Base-by-base conservation (phyloP, 2,329 filamentous ascomycete genomes). In the Sordariomycetes sp. region DNA sequence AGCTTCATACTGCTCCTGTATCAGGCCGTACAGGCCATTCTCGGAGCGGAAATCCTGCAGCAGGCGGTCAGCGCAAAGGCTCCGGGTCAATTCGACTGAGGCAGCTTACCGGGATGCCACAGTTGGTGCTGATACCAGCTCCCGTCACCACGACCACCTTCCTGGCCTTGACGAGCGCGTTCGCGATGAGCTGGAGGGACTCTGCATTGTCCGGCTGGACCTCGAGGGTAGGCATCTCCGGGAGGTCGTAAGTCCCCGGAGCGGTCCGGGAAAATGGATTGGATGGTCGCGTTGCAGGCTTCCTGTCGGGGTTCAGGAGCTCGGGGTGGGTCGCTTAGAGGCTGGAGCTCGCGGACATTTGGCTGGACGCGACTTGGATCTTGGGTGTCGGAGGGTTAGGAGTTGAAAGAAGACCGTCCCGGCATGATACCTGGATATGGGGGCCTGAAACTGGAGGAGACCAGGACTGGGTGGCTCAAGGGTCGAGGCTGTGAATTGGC, bases 51-150 rank as follows among this genome's bases (percentile, higher is more conserved):
- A 88, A 62, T 88, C 85, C 84, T 86, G 61, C 3, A 24, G 2
- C 42, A 36, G 28, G 10, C 4, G 17, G 34, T 25, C 28, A 42
- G 34, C 54, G n/a, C n/a, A 3, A 24, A 20, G 17, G 10, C 20
- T 10, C 10, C n/a, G 3, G 22, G 8, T 12, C n/a, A 6, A 22
- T 2, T 20, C 42, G 7, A 12, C 12, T 3, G 52, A 6, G 17
- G 24, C 39, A 15, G 54, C 60, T 57, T 73, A 88, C 85, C 55
- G 85, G 85, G 65, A 89, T 89, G 57, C 86, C 86, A 61, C 84
- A 87, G 66, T 87, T 89, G 55, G 86, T 89, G 65, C 84, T 87
- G 65, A 89, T 89, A 56, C 85, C 85, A 54, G 85, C 85, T 54
- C 86, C 85, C 0, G 86, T 89, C 35, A 89, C 75, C 22, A 89